Conservation (phyloP, 176 grass and related monocot genomes). For the Calamus simplicifolius region DNA sequence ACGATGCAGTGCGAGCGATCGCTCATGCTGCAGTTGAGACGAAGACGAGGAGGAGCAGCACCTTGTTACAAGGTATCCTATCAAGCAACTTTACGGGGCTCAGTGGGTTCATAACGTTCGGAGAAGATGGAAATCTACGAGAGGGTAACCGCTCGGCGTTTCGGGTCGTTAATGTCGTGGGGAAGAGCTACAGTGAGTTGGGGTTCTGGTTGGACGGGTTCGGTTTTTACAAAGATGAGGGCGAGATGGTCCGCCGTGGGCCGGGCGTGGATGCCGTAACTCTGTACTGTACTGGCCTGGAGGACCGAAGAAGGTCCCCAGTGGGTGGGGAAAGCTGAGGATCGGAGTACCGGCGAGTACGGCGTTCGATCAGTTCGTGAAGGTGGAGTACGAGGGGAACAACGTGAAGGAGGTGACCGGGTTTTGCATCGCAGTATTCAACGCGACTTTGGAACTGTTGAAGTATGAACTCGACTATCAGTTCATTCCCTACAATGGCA, state of each 20-base stretch:
- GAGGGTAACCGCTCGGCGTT: background rate
- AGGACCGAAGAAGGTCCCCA: constrained; percentile 2
- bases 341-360: constrained; percentile 18
- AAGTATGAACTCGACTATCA: constrained; percentile 22
- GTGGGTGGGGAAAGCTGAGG: constrained; percentile 19
- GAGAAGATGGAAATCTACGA: background rate
- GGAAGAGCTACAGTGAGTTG: constrained; percentile 2
- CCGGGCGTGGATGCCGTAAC: background rate
- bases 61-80: constrained; percentile 1
- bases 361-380: constrained; percentile 16
- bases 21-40: background rate
- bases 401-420: constrained; percentile 4
- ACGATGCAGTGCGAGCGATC: constrained; percentile 19
- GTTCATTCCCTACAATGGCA: background rate
- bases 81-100: constrained; percentile 9
- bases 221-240: constrained; percentile 14
- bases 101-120: constrained; percentile 9
- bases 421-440: constrained; percentile 35
- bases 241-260: background rate
- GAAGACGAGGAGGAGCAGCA: background rate
- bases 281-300: constrained; percentile 23
- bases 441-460: constrained; percentile 6
- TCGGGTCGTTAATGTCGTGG: constrained; percentile 19
- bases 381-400: constrained; percentile 1
- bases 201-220: constrained; percentile 21